A percentile compares a stretch with the other conserved stretches of the same genome.
phyloP scores from a whole-genome alignment of 2,329 filamentous ascomycete species.

The Mycosphaerella sp. region DNA sequence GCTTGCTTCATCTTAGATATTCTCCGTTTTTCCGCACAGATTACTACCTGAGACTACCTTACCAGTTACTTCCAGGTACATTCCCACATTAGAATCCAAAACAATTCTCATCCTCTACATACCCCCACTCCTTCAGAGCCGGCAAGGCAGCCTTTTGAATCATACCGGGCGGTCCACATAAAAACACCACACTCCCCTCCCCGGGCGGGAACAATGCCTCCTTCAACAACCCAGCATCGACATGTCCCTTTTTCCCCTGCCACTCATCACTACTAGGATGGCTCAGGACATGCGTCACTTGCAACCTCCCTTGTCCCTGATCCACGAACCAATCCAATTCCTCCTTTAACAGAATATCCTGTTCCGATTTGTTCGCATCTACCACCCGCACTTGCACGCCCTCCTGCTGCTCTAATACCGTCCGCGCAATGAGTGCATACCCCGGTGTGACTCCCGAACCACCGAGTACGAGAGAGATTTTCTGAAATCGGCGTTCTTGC shows the following conservation, averaged over 20 bases:
- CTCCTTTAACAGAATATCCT: conserved; percentile 42
- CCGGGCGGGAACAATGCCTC: conserved; percentile 40
- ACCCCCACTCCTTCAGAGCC: conserved; percentile 36
- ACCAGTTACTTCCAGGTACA: not conserved
- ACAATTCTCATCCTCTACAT: conserved; percentile 10
- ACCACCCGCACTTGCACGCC: conserved; percentile 37
- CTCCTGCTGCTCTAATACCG: conserved; percentile 29
- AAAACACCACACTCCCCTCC: conserved; percentile 38
- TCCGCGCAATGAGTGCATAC: conserved; percentile 45
- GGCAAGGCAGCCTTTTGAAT: conserved; percentile 49
- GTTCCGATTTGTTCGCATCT: conserved; percentile 45
- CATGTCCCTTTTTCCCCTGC: conserved; percentile 43
- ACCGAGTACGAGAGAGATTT: conserved; percentile 46
- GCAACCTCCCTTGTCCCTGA: conserved; percentile 36
- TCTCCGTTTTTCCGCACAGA: no score
- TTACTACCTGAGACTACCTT: no score
- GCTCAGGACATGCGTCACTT: conserved; percentile 45
- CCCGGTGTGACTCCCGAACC: conserved; percentile 49
- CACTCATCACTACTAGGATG: conserved; percentile 38
- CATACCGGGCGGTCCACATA: conserved; percentile 48
- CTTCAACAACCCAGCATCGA: conserved; percentile 39
- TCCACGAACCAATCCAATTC: conserved; percentile 40
- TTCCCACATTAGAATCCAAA: conserved; percentile 10
- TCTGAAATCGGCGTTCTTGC: conserved; percentile 38
- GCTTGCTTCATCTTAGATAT: no score